A percentile compares a stretch with the other conserved stretches of the same genome.
phyloP scores from a whole-genome alignment of 352 stramenopile species.

The Pythium dissimile region DNA sequence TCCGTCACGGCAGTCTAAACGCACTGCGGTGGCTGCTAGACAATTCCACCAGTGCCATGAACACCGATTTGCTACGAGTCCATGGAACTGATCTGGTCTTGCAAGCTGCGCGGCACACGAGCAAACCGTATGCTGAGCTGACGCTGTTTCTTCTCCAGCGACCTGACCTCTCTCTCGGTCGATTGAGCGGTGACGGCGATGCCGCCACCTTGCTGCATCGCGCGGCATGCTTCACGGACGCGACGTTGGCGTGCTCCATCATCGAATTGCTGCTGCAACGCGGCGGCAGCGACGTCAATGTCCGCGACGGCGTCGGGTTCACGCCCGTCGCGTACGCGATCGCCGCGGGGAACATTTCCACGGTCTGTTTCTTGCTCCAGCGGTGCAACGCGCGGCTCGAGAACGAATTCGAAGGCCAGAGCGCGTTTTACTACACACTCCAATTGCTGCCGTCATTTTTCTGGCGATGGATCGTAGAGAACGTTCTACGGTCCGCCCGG shows the following conservation, averaged over 20 bases:
- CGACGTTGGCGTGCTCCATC: conserved; percentile 11
- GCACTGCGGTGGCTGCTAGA: conserved; percentile 48
- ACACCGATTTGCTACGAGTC: background rate
- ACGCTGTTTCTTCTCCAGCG: conserved; percentile 36
- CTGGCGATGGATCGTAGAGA: conserved; percentile 35
- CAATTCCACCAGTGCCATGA: background rate
- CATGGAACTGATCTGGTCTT: background rate
- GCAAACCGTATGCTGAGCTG: conserved; percentile 34
- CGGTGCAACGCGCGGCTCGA: conserved; percentile 29
- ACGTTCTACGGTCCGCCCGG: conserved; percentile 29
- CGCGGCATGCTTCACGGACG: conserved; percentile 38
- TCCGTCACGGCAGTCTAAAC: conserved; percentile 29
- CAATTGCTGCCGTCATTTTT: conserved; percentile 51
- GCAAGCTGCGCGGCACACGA: conserved; percentile 25
- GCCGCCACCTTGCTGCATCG: conserved; percentile 49
- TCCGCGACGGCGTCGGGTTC: conserved; percentile 46
- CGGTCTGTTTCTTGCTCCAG: conserved; percentile 37
- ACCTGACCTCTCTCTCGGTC: conserved; percentile 24
- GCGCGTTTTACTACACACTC: conserved; percentile 54
- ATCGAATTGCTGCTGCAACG: conserved; percentile 27
- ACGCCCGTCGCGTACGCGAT: conserved; percentile 49
- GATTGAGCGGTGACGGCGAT: conserved; percentile 44
- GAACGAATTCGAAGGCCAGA: conserved; percentile 63
- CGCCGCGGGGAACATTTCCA: conserved; percentile 27
- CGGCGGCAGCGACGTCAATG: conserved; percentile 39